These are phyloP conservation scores for Diutina sp. DNA, from an alignment of 1,139 yeast genomes.

Conservation along the genomic window DNA sequence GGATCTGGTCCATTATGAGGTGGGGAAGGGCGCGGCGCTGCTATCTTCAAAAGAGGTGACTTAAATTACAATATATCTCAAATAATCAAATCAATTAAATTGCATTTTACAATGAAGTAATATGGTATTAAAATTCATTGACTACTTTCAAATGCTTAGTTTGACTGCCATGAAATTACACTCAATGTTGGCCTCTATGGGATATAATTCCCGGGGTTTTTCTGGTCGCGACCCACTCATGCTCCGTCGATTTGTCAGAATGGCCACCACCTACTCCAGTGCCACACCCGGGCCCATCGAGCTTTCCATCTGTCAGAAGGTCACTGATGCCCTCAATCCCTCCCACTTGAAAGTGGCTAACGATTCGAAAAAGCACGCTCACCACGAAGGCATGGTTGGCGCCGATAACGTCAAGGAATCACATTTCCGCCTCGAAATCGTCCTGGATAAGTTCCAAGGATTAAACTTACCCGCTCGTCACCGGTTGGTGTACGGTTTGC, in stretches of 20 bases:
- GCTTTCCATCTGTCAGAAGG: slow-evolving; percentile 30
- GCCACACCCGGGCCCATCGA: slow-evolving; percentile 38
- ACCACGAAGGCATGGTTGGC: slow-evolving; percentile 74
- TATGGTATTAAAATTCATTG: too few relatives aligned
- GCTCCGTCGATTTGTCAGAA: neutral
- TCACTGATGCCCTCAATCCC: slow-evolving; percentile 37
- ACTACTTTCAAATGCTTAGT: too few relatives aligned
- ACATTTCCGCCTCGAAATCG: slow-evolving; percentile 65
- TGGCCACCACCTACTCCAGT: neutral
- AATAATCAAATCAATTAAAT: too few relatives aligned
- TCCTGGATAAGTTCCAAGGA: slow-evolving; percentile 60
- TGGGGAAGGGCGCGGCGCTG: neutral
- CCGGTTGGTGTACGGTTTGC: slow-evolving; percentile 53
- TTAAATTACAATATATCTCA: too few relatives aligned
- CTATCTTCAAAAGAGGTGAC: neutral
- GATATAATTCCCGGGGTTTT: neutral
- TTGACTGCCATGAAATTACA: too few relatives aligned
- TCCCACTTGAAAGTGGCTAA: slow-evolving; percentile 45
- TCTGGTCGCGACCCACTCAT: neutral
- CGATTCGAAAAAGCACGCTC: slow-evolving; percentile 83
- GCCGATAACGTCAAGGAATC: slow-evolving; percentile 70
- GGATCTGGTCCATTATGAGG: slow-evolving; percentile 13
- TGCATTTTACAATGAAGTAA: too few relatives aligned
- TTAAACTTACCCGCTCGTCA: slow-evolving; percentile 66
- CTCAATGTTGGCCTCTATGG: too few relatives aligned